phyloP scores from a whole-genome alignment of 371 early-diverging fungal species.

The Mucor plumbeus region DNA sequence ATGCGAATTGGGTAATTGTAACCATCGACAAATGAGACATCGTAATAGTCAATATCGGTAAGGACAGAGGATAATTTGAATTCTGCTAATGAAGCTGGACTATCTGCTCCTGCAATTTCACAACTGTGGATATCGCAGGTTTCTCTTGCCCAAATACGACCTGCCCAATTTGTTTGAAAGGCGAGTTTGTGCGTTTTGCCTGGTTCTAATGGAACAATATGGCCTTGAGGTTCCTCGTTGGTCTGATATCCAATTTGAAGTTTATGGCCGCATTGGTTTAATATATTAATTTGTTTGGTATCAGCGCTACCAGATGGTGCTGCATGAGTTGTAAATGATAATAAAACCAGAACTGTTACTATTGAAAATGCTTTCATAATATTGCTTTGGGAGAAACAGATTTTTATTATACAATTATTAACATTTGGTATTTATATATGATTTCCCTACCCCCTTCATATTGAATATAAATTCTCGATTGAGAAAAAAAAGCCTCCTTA shows the following conservation, averaged over 20 bases:
- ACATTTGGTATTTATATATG: background rate
- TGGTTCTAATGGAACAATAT: constrained; percentile 4
- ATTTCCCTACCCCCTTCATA: background rate
- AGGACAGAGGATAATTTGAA: constrained; percentile 36
- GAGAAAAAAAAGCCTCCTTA: background rate
- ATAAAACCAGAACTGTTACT: background rate
- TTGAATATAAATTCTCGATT: constrained; percentile 4
- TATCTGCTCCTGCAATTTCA: constrained; percentile 32
- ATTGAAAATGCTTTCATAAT: background rate
- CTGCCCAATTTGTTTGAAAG: constrained; percentile 34
- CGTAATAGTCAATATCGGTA: constrained; percentile 41
- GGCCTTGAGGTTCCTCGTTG: constrained; percentile 28
- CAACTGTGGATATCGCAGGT: constrained; percentile 31
- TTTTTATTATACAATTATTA: background rate
- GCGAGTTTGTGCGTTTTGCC: constrained; percentile 10
- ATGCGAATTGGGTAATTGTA: constrained; percentile 32
- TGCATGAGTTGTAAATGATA: background rate
- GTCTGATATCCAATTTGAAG: constrained; percentile 35
- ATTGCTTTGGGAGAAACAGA: background rate
- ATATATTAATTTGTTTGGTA: constrained; percentile 20
- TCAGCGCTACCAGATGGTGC: constrained; percentile 6
- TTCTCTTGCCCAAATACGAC: constrained; percentile 43
- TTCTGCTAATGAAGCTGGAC: constrained; percentile 49
- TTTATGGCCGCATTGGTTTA: constrained; percentile 25
- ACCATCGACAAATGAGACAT: constrained; percentile 47